Percentiles rank a stretch among this genome's conserved stretches.
phyloP scores from a whole-genome alignment of 1,284 basidiomycete species.

The Mycosarcoma maydis region DNA sequence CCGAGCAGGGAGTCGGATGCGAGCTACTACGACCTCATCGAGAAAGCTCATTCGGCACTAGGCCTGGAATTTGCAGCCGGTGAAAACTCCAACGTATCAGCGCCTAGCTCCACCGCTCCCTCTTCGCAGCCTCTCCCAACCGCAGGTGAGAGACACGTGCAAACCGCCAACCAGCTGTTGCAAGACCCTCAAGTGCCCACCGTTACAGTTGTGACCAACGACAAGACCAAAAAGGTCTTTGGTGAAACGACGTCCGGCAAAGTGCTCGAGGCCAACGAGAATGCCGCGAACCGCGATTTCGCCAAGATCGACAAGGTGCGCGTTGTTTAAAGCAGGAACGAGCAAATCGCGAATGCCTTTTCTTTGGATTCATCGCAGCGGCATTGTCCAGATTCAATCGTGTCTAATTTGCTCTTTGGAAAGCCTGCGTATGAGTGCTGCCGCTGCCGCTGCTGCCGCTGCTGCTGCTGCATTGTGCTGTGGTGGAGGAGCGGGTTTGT shows the following conservation, averaged over 20 bases:
- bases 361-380: too few relatives aligned
- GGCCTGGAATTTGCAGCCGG: constrained; percentile 39
- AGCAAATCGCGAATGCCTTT: too few relatives aligned
- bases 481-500: neutral
- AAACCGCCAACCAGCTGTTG: constrained; percentile 17
- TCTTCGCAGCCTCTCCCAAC: constrained; percentile 12
- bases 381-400: too few relatives aligned
- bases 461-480: too few relatives aligned
- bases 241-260: constrained; percentile 22
- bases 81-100: constrained; percentile 18
- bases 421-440: too few relatives aligned
- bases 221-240: constrained; percentile 39
- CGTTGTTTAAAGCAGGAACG: constrained; percentile 21
- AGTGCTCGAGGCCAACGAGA: constrained; percentile 28
- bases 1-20: constrained; percentile 43
- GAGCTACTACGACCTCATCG: constrained; percentile 48
- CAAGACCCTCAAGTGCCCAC: constrained; percentile 34
- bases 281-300: constrained; percentile 36
- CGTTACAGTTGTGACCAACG: constrained; percentile 21
- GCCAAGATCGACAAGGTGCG: constrained; percentile 37
- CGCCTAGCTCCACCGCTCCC: constrained; percentile 3
- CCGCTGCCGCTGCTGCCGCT: too few relatives aligned
- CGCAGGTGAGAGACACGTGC: constrained; percentile 26
- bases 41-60: constrained; percentile 45
- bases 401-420: too few relatives aligned